Evolutionary conservation across 2,329 filamentous ascomycete species (phyloP).

Genomic region (Leptographium flavum): DNA sequence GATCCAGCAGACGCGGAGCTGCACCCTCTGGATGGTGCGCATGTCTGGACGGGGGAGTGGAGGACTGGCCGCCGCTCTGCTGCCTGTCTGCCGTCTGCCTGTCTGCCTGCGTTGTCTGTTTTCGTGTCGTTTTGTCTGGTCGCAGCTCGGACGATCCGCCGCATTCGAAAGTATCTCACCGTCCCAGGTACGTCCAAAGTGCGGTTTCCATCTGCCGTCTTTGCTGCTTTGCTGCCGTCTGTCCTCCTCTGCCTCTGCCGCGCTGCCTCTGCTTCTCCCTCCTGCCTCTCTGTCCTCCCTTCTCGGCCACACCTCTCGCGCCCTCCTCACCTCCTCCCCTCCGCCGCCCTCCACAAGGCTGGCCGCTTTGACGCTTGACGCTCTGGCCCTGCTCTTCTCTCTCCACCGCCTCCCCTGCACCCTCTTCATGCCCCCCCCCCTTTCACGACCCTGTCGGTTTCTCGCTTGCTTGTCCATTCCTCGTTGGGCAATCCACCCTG

Average conservation of each 20-base stretch:
- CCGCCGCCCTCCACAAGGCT: not conserved
- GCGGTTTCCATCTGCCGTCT: not conserved
- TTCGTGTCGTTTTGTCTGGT: too few relatives aligned
- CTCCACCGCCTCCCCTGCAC: not conserved
- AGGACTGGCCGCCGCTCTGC: not conserved
- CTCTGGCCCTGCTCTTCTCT: not conserved
- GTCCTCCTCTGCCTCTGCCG: not conserved
- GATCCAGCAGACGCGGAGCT: not conserved
- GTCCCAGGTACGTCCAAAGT: too few relatives aligned
- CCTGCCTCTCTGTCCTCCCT: too few relatives aligned
- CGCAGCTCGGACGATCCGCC: too few relatives aligned
- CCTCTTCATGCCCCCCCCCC: not conserved
- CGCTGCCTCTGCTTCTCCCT: not conserved
- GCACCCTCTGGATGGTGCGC: conserved; percentile 1
- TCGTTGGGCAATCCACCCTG: conserved; percentile 3
- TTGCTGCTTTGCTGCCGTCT: not conserved
- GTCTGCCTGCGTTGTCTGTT: not conserved
- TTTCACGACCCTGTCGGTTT: not conserved
- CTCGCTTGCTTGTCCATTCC: conserved; percentile 1
- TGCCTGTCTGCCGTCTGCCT: not conserved
- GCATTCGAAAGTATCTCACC: too few relatives aligned
- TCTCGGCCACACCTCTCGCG: not conserved
- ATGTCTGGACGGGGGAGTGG: not conserved
- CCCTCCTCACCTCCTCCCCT: not conserved
- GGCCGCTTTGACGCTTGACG: not conserved